Evolutionary conservation across 768 basidiomycete genomes (phyloP).

Genomic region (Boletus rufocinnamomeus): DNA sequence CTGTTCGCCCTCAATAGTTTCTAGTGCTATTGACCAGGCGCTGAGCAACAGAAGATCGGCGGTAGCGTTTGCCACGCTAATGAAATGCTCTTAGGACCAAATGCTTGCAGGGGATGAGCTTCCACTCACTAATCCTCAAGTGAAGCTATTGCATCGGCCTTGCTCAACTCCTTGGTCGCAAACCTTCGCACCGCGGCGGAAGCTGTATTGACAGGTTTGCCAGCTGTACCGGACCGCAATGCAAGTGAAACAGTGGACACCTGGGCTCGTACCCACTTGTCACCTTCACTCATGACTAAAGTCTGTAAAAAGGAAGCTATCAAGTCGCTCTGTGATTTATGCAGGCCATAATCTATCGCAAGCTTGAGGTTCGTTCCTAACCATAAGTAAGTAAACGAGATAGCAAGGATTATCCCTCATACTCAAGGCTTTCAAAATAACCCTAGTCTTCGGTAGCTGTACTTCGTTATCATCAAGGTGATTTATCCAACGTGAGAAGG

Average conservation of each 20-base stretch:
- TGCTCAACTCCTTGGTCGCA: slow-evolving; percentile 82
- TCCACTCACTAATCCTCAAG: slow-evolving; percentile 87
- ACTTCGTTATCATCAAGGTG: slow-evolving; percentile 82
- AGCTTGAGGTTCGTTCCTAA: slow-evolving; percentile 83
- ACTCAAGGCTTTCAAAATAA: slow-evolving; percentile 80
- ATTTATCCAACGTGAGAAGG: slow-evolving; percentile 91
- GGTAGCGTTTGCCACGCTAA: slow-evolving; percentile 85
- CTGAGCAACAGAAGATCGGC: slow-evolving; percentile 81
- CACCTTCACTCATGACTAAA: slow-evolving; percentile 94
- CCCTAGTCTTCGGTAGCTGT: slow-evolving; percentile 62
- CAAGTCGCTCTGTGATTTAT: slow-evolving; percentile 78
- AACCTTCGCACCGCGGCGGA: slow-evolving; percentile 79
- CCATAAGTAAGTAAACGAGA: slow-evolving; percentile 70
- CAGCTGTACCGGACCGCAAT: slow-evolving; percentile 63
- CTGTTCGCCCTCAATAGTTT: slow-evolving; percentile 57
- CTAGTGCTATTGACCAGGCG: slow-evolving; percentile 70
- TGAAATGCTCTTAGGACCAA: not conserved
- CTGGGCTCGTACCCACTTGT: slow-evolving; percentile 81
- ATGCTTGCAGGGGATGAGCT: not conserved
- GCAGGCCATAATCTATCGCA: slow-evolving; percentile 87
- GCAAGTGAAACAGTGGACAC: slow-evolving; percentile 68
- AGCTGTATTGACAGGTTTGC: slow-evolving; percentile 76
- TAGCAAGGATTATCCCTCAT: slow-evolving; percentile 63
- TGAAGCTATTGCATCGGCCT: slow-evolving; percentile 73
- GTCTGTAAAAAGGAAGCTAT: slow-evolving; percentile 94